A percentile compares a stretch with the other conserved stretches of the same genome.
Evolutionary conservation across 345 rosid species (phyloP).

Genomic region (Citrus australasica): DNA sequence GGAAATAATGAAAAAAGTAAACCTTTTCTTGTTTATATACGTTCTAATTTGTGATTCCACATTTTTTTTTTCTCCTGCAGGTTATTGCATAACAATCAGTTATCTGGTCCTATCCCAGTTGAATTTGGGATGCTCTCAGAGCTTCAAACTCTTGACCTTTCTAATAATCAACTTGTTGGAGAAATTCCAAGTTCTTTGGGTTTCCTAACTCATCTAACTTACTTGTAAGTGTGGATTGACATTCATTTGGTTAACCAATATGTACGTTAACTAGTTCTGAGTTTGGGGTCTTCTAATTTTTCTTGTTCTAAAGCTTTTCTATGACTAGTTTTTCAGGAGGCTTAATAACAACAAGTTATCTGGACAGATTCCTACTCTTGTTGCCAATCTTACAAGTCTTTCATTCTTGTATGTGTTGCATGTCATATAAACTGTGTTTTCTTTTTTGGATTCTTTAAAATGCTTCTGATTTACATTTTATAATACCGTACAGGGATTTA

Average conservation of each 20-base stretch:
- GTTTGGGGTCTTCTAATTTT: constrained; percentile 2
- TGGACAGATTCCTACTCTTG: constrained; percentile 66
- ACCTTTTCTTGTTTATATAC: background rate
- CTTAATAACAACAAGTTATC: constrained; percentile 70
- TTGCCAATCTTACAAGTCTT: constrained; percentile 87
- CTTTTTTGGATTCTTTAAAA: background rate
- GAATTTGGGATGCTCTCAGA: constrained; percentile 69
- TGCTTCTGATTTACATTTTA: background rate
- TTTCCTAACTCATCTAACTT: constrained; percentile 59
- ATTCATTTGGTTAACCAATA: background rate
- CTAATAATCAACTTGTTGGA: constrained; percentile 75
- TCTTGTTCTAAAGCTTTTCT: constrained; percentile 20
- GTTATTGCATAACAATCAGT: constrained; percentile 63
- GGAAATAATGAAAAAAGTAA: background rate
- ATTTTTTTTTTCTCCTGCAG: constrained; percentile 21
- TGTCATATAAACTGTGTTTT: background rate
- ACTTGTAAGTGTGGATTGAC: constrained; percentile 68
- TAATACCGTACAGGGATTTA: constrained; percentile 55
- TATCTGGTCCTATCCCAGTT: constrained; percentile 63
- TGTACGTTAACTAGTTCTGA: background rate
- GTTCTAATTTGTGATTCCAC: background rate
- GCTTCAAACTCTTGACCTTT: constrained; percentile 84
- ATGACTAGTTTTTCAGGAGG: constrained; percentile 54
- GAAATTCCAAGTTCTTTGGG: constrained; percentile 83
- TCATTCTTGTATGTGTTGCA: constrained; percentile 66